Base-by-base conservation (phyloP, 2,329 filamentous ascomycete genomes). In the Epichloe bromicola region DNA sequence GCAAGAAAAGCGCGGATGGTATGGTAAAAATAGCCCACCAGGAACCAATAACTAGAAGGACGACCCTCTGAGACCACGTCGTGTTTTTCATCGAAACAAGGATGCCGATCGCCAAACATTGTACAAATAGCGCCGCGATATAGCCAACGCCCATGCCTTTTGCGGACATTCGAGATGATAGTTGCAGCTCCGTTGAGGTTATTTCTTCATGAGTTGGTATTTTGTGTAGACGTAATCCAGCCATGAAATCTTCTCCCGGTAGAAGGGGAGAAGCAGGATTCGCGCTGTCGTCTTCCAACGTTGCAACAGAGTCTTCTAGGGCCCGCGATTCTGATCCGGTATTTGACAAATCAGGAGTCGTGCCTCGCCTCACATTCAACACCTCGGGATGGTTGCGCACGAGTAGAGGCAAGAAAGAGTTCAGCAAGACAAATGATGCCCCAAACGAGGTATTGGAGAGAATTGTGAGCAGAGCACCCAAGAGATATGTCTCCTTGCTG, bases 21-120 rank as follows among this genome's bases (percentile, higher is more conserved):
- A 97, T 81, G 3, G 88, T 94, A 65, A 98, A 97, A 36, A 86
- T 53, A 43, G 90, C 81, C 93, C 93, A 98, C 93, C 93, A 98
- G 30, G 81, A 66, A 36, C 93, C 93, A 49, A 97, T 83, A 52
- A 90, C 70, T 65, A 94, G 89, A 10, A 98, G 76, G 0, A 93
- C 91, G 3, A 97, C 74, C 3, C 90, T 83, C 44, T 96, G 82
- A 0, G 88, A 87, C 72, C 90, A 90, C 0, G 85, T 90, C 4
- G 86, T 86, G 54, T 88, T 90, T 38, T 80, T 76, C 63, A 87
- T 80, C 2, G 73, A 69, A 39, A 89, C 74, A 3, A 97, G 77
- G 40, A 96, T 78, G 46, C 86, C 67, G 54, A 97, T 91, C 48
- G 85, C 83, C 2, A 88, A 63, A 54, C 87, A 85, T 65, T 97